Conservation (phyloP, 495 filamentous ascomycete genomes). For the Astrocystis sublimbata region DNA sequence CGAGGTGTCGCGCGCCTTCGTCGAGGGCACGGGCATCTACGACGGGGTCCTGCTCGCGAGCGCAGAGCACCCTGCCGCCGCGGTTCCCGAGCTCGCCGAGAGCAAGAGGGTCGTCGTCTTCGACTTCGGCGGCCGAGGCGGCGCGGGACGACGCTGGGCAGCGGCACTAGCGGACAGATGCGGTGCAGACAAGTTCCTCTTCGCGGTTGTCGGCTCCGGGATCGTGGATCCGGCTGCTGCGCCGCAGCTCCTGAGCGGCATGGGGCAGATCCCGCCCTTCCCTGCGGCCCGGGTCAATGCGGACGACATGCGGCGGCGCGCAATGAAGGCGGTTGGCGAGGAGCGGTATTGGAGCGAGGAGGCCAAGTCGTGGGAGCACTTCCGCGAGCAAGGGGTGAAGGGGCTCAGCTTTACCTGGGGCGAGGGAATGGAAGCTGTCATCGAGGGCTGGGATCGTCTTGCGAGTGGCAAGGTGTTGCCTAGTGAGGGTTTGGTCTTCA, state of each 20-base stretch:
- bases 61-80: constrained; percentile 18
- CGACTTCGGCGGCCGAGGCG: constrained; percentile 54
- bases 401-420: constrained; percentile 47
- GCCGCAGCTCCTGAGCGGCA: background rate
- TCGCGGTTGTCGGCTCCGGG: constrained; percentile 40
- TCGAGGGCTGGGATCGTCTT: constrained; percentile 48
- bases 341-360: constrained; percentile 35
- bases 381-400: constrained; percentile 35
- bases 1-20: constrained; percentile 32
- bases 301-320: constrained; percentile 40
- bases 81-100: background rate
- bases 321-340: constrained; percentile 33
- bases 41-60: constrained; percentile 36
- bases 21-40: constrained; percentile 34
- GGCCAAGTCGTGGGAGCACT: constrained; percentile 34
- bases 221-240: constrained; percentile 34
- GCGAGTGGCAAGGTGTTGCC: constrained; percentile 40
- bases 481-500: constrained; percentile 48
- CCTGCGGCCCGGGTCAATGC: constrained; percentile 46
- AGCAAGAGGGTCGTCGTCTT: constrained; percentile 48
- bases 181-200: constrained; percentile 31
- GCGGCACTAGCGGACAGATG: constrained; percentile 26
- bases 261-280: constrained; percentile 12
- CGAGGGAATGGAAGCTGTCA: constrained; percentile 43
- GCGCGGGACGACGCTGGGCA: constrained; percentile 39